Conservation (phyloP, 768 basidiomycete genomes). For the Pleurotus citrinopileatus region DNA sequence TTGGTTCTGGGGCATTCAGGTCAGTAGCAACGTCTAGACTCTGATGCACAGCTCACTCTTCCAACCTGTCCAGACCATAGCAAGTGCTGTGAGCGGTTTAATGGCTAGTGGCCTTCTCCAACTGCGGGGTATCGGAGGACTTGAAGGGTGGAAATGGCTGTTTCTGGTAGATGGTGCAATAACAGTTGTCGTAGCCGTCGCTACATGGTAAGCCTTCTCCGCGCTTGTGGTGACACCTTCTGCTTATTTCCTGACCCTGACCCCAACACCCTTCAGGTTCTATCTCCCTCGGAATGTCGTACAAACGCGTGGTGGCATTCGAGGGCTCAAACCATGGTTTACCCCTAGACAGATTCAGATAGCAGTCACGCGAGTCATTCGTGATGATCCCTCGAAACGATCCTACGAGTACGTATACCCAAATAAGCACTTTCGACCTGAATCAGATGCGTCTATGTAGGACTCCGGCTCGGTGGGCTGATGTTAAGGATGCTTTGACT, state of each 20-base stretch:
- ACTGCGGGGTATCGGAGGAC: constrained; percentile 29
- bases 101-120: constrained; percentile 39
- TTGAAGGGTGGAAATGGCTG: constrained; percentile 41
- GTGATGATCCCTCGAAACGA: constrained; percentile 35
- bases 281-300: constrained; percentile 31
- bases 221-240: no score
- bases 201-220: constrained; percentile 30
- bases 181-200: constrained; percentile 29
- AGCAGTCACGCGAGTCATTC: constrained; percentile 31
- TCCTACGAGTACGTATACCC: constrained; percentile 33
- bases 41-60: background rate
- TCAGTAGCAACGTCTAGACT: background rate
- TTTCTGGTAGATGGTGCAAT: constrained; percentile 38
- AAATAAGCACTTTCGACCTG: background rate
- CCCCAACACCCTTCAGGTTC: constrained; percentile 23
- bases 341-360: constrained; percentile 31
- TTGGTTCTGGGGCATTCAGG: constrained; percentile 40
- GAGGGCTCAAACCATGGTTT: constrained; percentile 35
- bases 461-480: constrained; percentile 29
- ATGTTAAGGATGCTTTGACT: constrained; percentile 32
- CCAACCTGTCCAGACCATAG: constrained; percentile 21
- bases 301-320: constrained; percentile 26
- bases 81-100: constrained; percentile 37
- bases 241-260: background rate
- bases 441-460: constrained; percentile 15